Evolutionary conservation across 768 basidiomycete species (phyloP), one percentile per base, ranked within the genome.

Genomic region (Trametes villosa): DNA sequence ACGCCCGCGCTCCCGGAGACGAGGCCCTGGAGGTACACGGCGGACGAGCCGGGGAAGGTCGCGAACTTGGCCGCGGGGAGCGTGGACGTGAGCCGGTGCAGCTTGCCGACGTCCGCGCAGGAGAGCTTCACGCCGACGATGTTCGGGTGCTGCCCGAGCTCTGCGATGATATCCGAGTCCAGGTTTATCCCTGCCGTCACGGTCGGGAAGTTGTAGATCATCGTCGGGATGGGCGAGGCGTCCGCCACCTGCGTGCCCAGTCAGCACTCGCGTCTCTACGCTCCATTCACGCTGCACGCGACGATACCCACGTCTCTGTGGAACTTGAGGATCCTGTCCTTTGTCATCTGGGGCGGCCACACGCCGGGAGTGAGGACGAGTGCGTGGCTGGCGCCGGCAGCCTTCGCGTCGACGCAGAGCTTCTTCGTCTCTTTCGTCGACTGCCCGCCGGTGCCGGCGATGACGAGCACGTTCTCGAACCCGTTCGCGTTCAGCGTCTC

Each of bases 51-150:
- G 12, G 90, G 83, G 67, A 88, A 87, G n/a, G 91, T 84, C 4
- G 86, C 82, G 65, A 91, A 89, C 41, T 85, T 77, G 3, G 76
- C 69, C 4, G 78, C 63, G 7, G 83, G 74, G 62, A 85, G 84
- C 33, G 81, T 76, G 4, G 85, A 83, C 13, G 87, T 82, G 44
- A 94, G 78, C 18, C 92, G 86, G 54, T 89, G 86, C 45, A 92
- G 84, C 72, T 94, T 95, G 22, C 92, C 91, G 58, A 95, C 85
- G 66, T 86, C 88, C 5, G 88, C 92, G 70, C 92, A 94, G 31
- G 93, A 94, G 24, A 95, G 80, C 75, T 91, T 94, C 51, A 83
- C 86, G 59, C 93, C 93, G 60, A 94, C 88, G 65, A 92, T 91
- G 74, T 94, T 94, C 7, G 89, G 89, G 70, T 93, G 92, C 45